These are phyloP conservation scores for Candida nitratophila DNA, from an alignment of 805 yeast species.

Conservation along the genomic window DNA sequence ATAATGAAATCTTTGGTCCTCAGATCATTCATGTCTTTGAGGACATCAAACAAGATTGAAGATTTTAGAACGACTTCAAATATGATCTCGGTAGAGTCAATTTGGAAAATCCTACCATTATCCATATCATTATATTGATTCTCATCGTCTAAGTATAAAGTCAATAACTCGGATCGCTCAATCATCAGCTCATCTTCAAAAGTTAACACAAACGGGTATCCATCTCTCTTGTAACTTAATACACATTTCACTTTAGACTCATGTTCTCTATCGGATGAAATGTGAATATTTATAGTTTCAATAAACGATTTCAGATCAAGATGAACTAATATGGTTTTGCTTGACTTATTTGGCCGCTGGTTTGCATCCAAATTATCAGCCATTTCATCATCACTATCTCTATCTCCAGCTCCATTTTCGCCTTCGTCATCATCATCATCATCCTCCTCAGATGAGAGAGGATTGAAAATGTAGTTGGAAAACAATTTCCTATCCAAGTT, in stretches of 20 bases:
- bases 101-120: constrained; percentile 16
- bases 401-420: constrained; percentile 6
- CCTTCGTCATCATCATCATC: constrained; percentile 2
- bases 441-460: neutral
- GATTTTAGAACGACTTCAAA: constrained; percentile 50
- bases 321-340: constrained; percentile 23
- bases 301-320: constrained; percentile 40
- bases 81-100: constrained; percentile 34
- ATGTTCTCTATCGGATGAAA: constrained; percentile 6
- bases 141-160: constrained; percentile 28
- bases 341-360: constrained; percentile 6
- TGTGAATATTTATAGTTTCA: constrained; percentile 42
- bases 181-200: constrained; percentile 47
- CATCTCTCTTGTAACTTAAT: constrained; percentile 40
- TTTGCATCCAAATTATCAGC: too few species aligned
- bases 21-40: constrained; percentile 51
- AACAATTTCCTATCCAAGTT: constrained; percentile 31
- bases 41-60: constrained; percentile 41
- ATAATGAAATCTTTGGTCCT: constrained; percentile 44
- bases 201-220: constrained; percentile 46
- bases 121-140: constrained; percentile 22
- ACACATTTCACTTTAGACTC: constrained; percentile 37
- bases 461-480: constrained; percentile 23
- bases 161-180: constrained; percentile 51
- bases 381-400: too few species aligned